These are phyloP conservation scores for Penicillium roqueforti DNA, from an alignment of 495 filamentous ascomycete genomes.

Conservation along the genomic window DNA sequence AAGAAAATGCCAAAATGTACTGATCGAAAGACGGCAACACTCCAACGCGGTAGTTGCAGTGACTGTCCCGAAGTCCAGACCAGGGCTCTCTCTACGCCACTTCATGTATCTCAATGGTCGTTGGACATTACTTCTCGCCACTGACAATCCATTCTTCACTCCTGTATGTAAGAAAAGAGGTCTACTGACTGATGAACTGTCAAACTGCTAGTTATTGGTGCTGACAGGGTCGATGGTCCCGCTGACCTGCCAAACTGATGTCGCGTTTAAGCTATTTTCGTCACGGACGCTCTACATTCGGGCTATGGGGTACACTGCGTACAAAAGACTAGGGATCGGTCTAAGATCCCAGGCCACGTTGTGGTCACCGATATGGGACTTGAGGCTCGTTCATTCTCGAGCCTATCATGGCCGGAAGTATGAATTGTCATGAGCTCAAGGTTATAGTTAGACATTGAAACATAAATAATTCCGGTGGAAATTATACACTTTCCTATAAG, in stretches of 20 bases:
- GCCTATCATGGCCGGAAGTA: neutral
- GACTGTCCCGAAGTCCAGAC: conserved; percentile 8
- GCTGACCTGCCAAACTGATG: conserved; percentile 22
- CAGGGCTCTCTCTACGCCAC: conserved; percentile 11
- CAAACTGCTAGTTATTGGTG: conserved; percentile 21
- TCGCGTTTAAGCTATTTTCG: conserved; percentile 27
- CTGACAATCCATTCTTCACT: conserved; percentile 1
- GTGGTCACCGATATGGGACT: conserved; percentile 1
- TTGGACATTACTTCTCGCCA: conserved; percentile 7
- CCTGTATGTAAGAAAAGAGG: neutral
- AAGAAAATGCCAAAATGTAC: neutral
- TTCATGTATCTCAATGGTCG: conserved; percentile 11
- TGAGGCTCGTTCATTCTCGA: neutral
- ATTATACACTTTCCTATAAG: neutral
- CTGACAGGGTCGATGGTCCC: conserved; percentile 13
- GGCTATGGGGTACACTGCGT: conserved; percentile 5
- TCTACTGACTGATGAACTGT: conserved; percentile 32
- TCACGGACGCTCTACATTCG: conserved; percentile 13
- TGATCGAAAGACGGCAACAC: neutral
- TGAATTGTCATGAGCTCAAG: neutral
- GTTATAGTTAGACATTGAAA: neutral
- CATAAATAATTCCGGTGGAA: neutral
- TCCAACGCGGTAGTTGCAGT: conserved; percentile 1
- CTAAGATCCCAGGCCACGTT: conserved; percentile 10
- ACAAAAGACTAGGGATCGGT: conserved; percentile 4